Conservation (phyloP, 495 filamentous ascomycete species). For the Xylaria venustula region DNA sequence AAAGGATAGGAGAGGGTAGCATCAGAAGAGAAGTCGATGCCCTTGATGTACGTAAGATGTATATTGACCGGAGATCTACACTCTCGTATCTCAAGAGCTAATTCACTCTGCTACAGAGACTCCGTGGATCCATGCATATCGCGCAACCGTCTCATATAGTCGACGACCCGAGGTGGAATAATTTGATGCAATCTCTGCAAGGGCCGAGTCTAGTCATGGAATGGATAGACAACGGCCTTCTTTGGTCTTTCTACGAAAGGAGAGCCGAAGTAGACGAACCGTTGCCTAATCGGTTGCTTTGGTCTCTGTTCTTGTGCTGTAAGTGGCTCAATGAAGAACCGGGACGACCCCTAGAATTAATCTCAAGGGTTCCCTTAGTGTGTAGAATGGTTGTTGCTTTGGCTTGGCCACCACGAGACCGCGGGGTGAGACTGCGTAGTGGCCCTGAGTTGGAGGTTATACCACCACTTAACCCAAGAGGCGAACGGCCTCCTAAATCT, state of each 20-base stretch:
- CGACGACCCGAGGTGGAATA: background rate
- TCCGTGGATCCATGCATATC: slow-evolving; percentile 16
- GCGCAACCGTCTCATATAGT: slow-evolving; percentile 12
- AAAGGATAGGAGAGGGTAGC: background rate
- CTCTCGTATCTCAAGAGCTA: background rate
- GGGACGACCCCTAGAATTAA: background rate
- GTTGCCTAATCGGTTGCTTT: slow-evolving; percentile 25
- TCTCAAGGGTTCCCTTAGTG: slow-evolving; percentile 8
- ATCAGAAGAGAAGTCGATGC: slow-evolving; percentile 9
- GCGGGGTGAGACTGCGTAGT: background rate
- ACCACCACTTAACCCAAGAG: background rate
- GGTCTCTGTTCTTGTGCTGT: slow-evolving; percentile 23
- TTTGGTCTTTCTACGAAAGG: slow-evolving; percentile 8
- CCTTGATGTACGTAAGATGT: slow-evolving; percentile 10
- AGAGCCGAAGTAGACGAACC: slow-evolving; percentile 10
- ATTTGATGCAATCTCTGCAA: background rate
- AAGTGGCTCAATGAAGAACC: background rate
- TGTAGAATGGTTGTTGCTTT: slow-evolving; percentile 21
- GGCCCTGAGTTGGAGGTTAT: background rate
- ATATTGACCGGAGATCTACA: background rate
- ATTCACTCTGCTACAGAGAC: slow-evolving; percentile 12
- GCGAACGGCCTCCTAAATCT: slow-evolving; percentile 8
- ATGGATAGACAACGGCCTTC: slow-evolving; percentile 19
- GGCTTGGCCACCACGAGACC: slow-evolving; percentile 19
- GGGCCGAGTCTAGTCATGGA: slow-evolving; percentile 15